Percentiles rank a stretch among this genome's conserved stretches.
phyloP scores from a whole-genome alignment of 176 grass and related monocot species.

The Paspalum vaginatum region DNA sequence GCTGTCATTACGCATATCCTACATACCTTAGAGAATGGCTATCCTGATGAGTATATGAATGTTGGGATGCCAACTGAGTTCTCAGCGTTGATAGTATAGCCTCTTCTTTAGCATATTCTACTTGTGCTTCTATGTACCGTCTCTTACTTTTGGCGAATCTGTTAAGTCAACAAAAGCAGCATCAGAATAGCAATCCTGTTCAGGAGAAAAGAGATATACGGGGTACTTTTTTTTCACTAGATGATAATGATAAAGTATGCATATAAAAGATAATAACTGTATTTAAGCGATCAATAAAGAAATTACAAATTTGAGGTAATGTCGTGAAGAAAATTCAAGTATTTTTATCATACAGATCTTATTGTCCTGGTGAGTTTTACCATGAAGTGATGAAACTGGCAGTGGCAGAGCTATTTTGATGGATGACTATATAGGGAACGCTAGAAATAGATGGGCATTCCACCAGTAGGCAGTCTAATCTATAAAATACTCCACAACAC shows the following conservation, averaged over 20 bases:
- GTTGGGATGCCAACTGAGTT: slow-evolving; percentile 46
- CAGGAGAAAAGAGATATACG: neutral
- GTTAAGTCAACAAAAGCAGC: slow-evolving; percentile 18
- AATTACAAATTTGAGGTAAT: slow-evolving; percentile 8
- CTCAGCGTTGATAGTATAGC: slow-evolving; percentile 40
- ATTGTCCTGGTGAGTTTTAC: neutral
- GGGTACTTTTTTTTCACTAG: no score
- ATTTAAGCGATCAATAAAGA: slow-evolving; percentile 17
- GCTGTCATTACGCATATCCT: neutral
- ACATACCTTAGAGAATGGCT: slow-evolving; percentile 50
- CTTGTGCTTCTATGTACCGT: slow-evolving; percentile 51
- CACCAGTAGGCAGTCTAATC: neutral
- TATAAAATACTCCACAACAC: neutral
- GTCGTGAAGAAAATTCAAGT: neutral
- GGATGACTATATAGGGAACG: neutral
- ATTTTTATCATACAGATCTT: neutral
- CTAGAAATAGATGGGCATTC: neutral
- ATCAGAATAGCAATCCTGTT: slow-evolving; percentile 18
- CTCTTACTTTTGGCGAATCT: slow-evolving; percentile 55
- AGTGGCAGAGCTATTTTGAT: neutral
- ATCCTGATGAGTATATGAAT: slow-evolving; percentile 47
- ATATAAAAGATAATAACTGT: neutral
- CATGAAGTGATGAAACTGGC: neutral
- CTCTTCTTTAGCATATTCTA: slow-evolving; percentile 44
- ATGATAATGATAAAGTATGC: neutral